Evolutionary conservation across 805 yeast genomes (phyloP), one percentile per base, ranked within the genome.

Genomic region (Candida nitratophila): DNA sequence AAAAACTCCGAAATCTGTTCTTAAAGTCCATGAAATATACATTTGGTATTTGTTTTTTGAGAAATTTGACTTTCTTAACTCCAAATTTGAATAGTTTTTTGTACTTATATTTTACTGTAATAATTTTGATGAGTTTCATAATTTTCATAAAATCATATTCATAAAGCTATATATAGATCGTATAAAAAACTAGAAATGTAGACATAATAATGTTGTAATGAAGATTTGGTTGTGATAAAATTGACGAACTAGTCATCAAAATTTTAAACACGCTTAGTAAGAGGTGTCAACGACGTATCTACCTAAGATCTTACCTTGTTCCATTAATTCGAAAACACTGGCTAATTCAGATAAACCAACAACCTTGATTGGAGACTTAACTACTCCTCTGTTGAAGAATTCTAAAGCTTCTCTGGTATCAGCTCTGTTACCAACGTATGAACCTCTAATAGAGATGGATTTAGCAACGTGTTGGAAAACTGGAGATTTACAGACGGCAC

Each of bases 371-470:
- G 79, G 77, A 42, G 79, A 71, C 52, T 64, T 64, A 55, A 77
- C 75, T 53, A 67, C 61, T 40, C 81, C 81, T 51, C 77, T 64
- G 46, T 64, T 44, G 58, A 74, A 76, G 65, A 74, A 74, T 44
- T 75, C 78, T 50, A 77, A 62, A 44, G 81, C 82, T 60, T 77
- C 82, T 49, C 75, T 67, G 21, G 80, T 67, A 58, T 77, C 83
- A 42, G 76, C 77, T 63, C 80, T 71, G 70, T 76, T 75, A 47
- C 83, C 83, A 40, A 77, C 82, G 54, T 74, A 75, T 39, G 82
- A 77, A 48, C 81, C 82, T 51, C 63, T 66, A 58, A 79, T 75
- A 56, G 61, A 66, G 52, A 79, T 63, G 43, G 80, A 73, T 61
- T 69, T 76, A 46, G 76, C 72, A 46, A 79, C 83, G 39, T 76